Evolutionary conservation across 2,329 filamentous ascomycete species (phyloP).

Genomic region (Plectosphaerella plurivora): DNA sequence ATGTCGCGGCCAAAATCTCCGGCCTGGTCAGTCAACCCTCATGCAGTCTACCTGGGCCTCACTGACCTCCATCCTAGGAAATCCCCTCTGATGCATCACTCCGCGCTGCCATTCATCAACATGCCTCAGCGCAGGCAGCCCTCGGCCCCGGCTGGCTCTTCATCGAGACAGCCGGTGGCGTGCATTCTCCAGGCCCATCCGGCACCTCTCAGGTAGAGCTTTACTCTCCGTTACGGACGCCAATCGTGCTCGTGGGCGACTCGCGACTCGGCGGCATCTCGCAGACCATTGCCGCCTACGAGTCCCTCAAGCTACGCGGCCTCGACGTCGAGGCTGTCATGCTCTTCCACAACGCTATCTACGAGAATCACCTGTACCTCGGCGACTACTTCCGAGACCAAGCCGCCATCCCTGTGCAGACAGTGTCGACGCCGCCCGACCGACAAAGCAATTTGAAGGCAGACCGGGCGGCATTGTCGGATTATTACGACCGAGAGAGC

Average conservation of each 20-base stretch:
- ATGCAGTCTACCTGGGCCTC: not conserved
- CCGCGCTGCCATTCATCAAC: slow-evolving; percentile 40
- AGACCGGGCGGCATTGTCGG: slow-evolving; percentile 53
- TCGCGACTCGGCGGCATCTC: slow-evolving; percentile 74
- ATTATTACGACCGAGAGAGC: slow-evolving; percentile 56
- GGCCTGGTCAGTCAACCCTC: slow-evolving; percentile 30
- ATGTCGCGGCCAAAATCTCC: slow-evolving; percentile 58
- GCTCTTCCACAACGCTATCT: slow-evolving; percentile 62
- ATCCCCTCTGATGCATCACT: slow-evolving; percentile 47
- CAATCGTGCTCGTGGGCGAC: slow-evolving; percentile 71
- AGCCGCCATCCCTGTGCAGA: slow-evolving; percentile 51
- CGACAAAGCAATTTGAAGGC: slow-evolving; percentile 29
- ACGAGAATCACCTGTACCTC: slow-evolving; percentile 66
- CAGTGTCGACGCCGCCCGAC: slow-evolving; percentile 56
- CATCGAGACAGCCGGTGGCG: slow-evolving; percentile 77
- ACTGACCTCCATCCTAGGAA: slow-evolving; percentile 27
- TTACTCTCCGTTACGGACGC: slow-evolving; percentile 69
- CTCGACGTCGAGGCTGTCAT: slow-evolving; percentile 71
- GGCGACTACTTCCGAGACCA: slow-evolving; percentile 60
- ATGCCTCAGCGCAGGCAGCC: slow-evolving; percentile 37
- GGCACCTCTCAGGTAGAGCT: slow-evolving; percentile 74
- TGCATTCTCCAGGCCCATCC: slow-evolving; percentile 73
- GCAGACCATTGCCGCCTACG: slow-evolving; percentile 73
- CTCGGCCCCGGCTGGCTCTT: slow-evolving; percentile 54
- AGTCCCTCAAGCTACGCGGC: slow-evolving; percentile 72